Conservation (phyloP, 139 green algal genomes). For the Mesotaenium endlicherianum region DNA sequence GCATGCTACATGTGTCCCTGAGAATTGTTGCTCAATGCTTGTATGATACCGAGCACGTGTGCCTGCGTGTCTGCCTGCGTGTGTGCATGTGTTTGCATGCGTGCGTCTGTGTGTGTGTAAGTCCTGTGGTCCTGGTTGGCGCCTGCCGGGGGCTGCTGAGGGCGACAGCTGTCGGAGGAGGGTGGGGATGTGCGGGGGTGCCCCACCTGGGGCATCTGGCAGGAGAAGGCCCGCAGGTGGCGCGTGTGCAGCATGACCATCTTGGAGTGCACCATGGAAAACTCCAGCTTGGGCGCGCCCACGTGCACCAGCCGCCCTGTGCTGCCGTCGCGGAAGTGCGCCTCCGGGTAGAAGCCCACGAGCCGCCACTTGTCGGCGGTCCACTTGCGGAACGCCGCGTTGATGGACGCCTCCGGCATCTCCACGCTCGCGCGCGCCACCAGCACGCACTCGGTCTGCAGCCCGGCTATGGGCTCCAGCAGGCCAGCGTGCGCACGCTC, state of each 20-base stretch:
- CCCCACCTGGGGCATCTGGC: neutral
- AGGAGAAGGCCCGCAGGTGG: constrained; percentile 37
- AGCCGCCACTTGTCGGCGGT: constrained; percentile 15
- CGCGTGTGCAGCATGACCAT: constrained; percentile 19
- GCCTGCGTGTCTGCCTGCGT: too few species aligned
- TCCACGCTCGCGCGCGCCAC: neutral
- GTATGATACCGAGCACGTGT: too few species aligned
- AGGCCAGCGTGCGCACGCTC: neutral
- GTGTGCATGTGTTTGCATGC: too few species aligned
- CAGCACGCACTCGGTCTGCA: constrained; percentile 14
- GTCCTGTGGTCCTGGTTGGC: too few species aligned
- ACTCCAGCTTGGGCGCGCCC: constrained; percentile 7
- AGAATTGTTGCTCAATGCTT: too few species aligned
- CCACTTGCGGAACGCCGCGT: neutral
- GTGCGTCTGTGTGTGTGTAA: too few species aligned
- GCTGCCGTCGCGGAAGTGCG: constrained; percentile 7
- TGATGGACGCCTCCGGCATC: neutral
- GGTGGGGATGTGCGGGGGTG: too few species aligned
- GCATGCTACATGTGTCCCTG: too few species aligned
- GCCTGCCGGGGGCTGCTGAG: too few species aligned
- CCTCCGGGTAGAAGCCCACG: constrained; percentile 38
- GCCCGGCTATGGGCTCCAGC: neutral
- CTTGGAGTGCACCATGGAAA: constrained; percentile 41
- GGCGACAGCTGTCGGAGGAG: too few species aligned
- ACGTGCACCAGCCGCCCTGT: neutral